Evolutionary conservation across 345 rosid species (phyloP).

Genomic region (Populus tremula): DNA sequence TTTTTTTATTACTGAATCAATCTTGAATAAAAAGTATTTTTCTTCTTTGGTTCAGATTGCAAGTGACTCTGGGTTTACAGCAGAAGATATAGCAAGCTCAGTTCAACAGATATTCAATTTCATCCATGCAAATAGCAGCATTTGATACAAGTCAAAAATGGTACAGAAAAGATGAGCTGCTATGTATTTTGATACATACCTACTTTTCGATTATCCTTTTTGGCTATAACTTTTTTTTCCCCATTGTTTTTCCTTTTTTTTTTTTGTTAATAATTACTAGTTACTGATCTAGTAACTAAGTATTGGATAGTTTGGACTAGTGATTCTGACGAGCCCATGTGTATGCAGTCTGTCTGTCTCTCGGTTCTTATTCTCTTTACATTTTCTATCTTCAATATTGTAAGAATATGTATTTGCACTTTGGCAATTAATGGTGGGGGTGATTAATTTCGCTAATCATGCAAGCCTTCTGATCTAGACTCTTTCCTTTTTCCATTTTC

Average conservation of each 20-base stretch:
- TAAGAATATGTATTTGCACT: background rate
- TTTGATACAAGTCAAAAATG: conserved; percentile 30
- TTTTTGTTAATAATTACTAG: conserved; percentile 1
- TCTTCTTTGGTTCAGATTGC: conserved; percentile 47
- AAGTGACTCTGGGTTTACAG: conserved; percentile 63
- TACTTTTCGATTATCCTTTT: background rate
- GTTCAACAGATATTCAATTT: conserved; percentile 85
- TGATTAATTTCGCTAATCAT: background rate
- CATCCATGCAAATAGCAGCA: conserved; percentile 73
- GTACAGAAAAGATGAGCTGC: conserved; percentile 6
- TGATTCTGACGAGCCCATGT: background rate
- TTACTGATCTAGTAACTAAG: background rate
- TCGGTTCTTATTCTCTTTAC: too few relatives aligned
- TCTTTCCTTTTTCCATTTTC: background rate
- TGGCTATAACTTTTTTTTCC: background rate
- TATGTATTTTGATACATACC: background rate
- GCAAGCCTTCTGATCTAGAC: background rate
- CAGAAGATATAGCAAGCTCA: conserved; percentile 85
- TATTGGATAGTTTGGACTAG: background rate
- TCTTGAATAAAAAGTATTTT: background rate
- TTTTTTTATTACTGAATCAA: background rate
- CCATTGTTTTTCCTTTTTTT: conserved; percentile 10
- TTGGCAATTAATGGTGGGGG: background rate
- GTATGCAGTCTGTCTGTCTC: background rate
- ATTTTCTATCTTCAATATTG: background rate